Evolutionary conservation across 148 eudicot genomes (phyloP), one percentile per base, ranked within the genome.

Genomic region (Gaultheria prostrata): DNA sequence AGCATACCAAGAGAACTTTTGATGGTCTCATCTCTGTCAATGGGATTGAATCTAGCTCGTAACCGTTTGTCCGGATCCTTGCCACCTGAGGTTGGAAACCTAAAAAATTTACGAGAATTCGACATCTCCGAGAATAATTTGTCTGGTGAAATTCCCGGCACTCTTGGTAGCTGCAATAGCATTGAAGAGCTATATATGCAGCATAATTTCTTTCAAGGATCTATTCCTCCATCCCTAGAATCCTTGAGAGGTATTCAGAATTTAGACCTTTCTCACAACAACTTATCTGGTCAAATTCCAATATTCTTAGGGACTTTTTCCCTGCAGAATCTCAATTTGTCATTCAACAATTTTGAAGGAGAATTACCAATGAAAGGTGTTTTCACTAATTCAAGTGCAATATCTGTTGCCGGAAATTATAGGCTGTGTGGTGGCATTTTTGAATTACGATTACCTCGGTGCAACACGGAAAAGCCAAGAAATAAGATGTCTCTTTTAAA

Each of bases 191-290:
- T 78, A 28, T 78, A 61, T 49, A 1, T 84, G 54, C 10, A 50
- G 4, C 82, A 67, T 0, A 84, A 84, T 76, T 78, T 43, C 3
- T 51, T 78, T 35, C 67, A 35, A 2, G 85, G 82, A 32, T n/a
- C 69, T 2, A 78, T 70, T 51, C 82, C 85, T 54, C 2, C 28
- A 9, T 32, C 85, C 21, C 1, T 84, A n/a, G 63, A 10, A 3
- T 46, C 43, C 24, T 30, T 80, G 49, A 72, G 17, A 84, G 86
- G 51, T 0, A 32, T 80, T 35, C 43, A 12, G 18, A 1, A 5
- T 54, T 8, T 84, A 3, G 82, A 84, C 74, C 32, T 84, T 80
- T 84, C 86, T 8, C 3, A 26, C 3, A 84, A 84, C 65, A 84
- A 84, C 24, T 79, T 84, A 17, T 72, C 86, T 2, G 83, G 79